phyloP scores from a whole-genome alignment of 2,329 filamentous ascomycete species.

The Cladosporium sp. region DNA sequence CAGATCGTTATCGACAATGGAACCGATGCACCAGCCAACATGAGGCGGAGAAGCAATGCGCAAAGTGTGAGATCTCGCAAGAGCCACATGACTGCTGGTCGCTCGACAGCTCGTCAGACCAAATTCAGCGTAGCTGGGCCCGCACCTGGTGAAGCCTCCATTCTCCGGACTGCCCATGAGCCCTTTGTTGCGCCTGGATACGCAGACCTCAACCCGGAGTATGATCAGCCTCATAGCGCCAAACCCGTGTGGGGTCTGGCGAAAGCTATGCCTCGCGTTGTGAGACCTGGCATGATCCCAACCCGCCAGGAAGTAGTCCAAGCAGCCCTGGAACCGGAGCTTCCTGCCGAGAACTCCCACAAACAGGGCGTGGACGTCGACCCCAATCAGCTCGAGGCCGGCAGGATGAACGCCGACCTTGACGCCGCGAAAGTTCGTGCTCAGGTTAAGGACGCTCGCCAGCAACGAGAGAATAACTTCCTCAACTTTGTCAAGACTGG shows the following conservation, averaged over 20 bases:
- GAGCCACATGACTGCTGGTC: neutral
- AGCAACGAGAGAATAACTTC: conserved; percentile 30
- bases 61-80: conserved; percentile 1
- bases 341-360: conserved; percentile 21
- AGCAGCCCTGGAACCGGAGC: conserved; percentile 23
- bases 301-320: conserved; percentile 29
- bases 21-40: neutral
- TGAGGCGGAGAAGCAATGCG: conserved; percentile 1
- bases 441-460: conserved; percentile 41
- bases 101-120: conserved; percentile 4
- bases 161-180: conserved; percentile 19
- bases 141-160: conserved; percentile 15
- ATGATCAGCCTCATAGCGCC: conserved; percentile 44
- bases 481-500: conserved; percentile 18
- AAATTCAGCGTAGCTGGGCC: conserved; percentile 17
- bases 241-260: conserved; percentile 51
- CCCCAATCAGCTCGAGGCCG: conserved; percentile 39
- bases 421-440: conserved; percentile 38
- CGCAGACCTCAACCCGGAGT: conserved; percentile 47
- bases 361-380: conserved; percentile 33
- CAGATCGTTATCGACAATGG: neutral
- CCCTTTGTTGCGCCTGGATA: conserved; percentile 47
- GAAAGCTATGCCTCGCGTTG: conserved; percentile 48
- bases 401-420: conserved; percentile 33
- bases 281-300: conserved; percentile 49